A percentile compares a stretch with the other conserved stretches of the same genome.
Evolutionary conservation across 1,284 basidiomycete species (phyloP).

Genomic region (Golubevia sp.): DNA sequence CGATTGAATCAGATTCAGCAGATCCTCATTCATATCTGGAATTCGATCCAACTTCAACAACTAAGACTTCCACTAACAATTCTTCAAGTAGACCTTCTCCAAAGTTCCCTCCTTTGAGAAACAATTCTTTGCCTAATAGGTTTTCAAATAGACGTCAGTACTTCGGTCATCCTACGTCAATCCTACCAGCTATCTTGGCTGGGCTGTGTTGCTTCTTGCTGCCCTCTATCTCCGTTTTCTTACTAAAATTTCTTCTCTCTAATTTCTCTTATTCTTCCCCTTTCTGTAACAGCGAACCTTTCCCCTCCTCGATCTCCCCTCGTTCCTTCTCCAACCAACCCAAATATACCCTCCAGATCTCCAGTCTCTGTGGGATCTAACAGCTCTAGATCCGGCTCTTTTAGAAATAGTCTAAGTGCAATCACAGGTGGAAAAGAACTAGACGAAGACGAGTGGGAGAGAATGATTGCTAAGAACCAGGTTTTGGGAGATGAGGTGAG

Average conservation of each 20-base stretch:
- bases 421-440: slow-evolving; percentile 36
- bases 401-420: slow-evolving; percentile 37
- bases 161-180: too few relatives aligned
- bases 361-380: background rate
- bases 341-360: background rate
- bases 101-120: slow-evolving; percentile 10
- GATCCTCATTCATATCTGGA: too few relatives aligned
- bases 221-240: background rate
- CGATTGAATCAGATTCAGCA: too few relatives aligned
- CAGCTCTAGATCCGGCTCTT: background rate
- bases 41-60: too few relatives aligned
- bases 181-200: too few relatives aligned
- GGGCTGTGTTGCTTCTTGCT: too few relatives aligned
- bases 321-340: background rate
- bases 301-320: background rate
- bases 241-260: background rate
- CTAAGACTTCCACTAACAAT: too few relatives aligned
- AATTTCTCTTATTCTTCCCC: too few relatives aligned
- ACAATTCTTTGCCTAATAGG: slow-evolving; percentile 25
- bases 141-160: slow-evolving; percentile 16
- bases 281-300: too few relatives aligned
- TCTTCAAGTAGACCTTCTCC: too few relatives aligned
- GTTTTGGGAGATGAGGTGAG: slow-evolving; percentile 27
- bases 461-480: slow-evolving; percentile 24
- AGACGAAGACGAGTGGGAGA: slow-evolving; percentile 49